These are phyloP conservation scores for Takashimella tepidaria DNA, from an alignment of 1,284 basidiomycete species.

Conservation along the genomic window DNA sequence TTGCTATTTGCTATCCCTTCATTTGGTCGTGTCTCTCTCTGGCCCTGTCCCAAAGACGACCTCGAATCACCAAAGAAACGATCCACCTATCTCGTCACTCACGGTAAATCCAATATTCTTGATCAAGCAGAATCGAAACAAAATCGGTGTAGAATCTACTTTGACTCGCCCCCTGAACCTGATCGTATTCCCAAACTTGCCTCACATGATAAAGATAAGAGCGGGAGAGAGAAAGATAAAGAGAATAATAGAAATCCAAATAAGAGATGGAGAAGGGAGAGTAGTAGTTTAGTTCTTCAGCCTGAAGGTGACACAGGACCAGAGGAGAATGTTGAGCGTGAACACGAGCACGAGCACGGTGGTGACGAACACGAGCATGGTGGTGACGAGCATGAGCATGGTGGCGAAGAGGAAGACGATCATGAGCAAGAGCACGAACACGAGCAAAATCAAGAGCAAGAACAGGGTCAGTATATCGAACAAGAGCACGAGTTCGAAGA, in stretches of 20 bases:
- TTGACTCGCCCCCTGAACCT: slow-evolving; percentile 48
- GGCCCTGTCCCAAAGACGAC: slow-evolving; percentile 16
- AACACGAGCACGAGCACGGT: too few relatives aligned
- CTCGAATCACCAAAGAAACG: slow-evolving; percentile 38
- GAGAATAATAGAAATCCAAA: slow-evolving; percentile 40
- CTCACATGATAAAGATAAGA: slow-evolving; percentile 5
- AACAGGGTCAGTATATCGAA: neutral
- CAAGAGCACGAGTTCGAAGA: slow-evolving; percentile 11
- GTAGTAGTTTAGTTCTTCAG: too few relatives aligned
- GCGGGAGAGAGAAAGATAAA: neutral
- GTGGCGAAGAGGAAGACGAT: slow-evolving; percentile 28
- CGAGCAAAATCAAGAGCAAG: slow-evolving; percentile 4
- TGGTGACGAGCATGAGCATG: slow-evolving; percentile 46
- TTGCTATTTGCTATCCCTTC: too few relatives aligned
- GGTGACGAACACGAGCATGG: slow-evolving; percentile 24
- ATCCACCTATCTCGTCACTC: slow-evolving; percentile 36
- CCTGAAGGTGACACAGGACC: too few relatives aligned
- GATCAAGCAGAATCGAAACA: slow-evolving; percentile 34
- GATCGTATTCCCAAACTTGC: slow-evolving; percentile 41
- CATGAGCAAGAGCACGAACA: slow-evolving; percentile 13
- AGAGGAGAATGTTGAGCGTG: too few relatives aligned
- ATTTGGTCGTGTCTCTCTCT: neutral
- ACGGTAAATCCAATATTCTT: slow-evolving; percentile 29
- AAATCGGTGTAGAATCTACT: slow-evolving; percentile 49
- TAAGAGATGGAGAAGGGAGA: slow-evolving; percentile 61